Conservation (phyloP, 176 grass and related monocot genomes). For the Bothriochloa decipiens region DNA sequence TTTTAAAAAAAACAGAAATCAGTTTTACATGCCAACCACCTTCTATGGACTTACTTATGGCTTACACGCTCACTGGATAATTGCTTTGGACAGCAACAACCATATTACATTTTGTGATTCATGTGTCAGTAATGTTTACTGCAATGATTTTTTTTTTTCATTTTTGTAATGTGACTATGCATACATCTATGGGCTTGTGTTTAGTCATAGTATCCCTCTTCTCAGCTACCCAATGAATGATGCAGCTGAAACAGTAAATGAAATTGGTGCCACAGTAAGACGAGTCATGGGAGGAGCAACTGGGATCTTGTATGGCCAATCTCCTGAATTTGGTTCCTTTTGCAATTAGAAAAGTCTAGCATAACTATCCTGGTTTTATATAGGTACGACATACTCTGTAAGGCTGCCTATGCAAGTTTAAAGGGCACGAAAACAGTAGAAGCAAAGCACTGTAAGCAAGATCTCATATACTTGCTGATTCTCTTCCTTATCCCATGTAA, state of each 20-base stretch:
- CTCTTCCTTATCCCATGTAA: background rate
- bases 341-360: background rate
- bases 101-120: slow-evolving; percentile 1
- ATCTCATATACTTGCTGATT: slow-evolving; percentile 28
- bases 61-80: background rate
- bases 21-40: slow-evolving; percentile 35
- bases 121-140: background rate
- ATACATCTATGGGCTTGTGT: slow-evolving; percentile 17
- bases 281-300: slow-evolving; percentile 95
- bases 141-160: background rate
- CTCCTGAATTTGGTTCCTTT: slow-evolving; percentile 4
- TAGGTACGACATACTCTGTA: slow-evolving; percentile 98
- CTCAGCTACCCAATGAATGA: slow-evolving; percentile 94
- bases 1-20: background rate
- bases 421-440: slow-evolving; percentile 35
- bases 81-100: slow-evolving; percentile 2
- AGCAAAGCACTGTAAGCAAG: slow-evolving; percentile 52
- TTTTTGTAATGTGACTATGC: slow-evolving; percentile 3
- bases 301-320: slow-evolving; percentile 74
- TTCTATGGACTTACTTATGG: slow-evolving; percentile 27
- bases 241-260: slow-evolving; percentile 85
- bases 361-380: slow-evolving; percentile 12
- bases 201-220: slow-evolving; percentile 34
- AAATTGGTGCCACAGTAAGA: slow-evolving; percentile 82
- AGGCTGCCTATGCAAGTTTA: slow-evolving; percentile 94